These are phyloP conservation scores for Cotoneaster glaucophyllus DNA, from an alignment of 306 rosid species.

Conservation along the genomic window DNA sequence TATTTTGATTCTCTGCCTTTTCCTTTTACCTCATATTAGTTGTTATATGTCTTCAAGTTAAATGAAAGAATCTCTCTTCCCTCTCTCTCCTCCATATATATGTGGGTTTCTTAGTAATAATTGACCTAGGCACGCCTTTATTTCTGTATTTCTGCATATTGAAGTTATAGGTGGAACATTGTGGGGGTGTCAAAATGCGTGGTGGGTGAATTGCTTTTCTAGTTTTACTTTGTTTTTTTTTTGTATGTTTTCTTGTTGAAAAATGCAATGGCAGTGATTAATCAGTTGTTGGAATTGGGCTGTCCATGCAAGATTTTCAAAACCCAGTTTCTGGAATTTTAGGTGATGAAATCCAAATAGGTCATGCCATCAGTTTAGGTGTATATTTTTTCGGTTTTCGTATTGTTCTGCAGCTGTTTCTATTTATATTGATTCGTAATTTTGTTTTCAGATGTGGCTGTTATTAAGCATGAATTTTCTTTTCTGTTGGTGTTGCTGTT, in stretches of 20 bases:
- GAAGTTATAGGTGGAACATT: constrained; percentile 5
- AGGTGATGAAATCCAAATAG: neutral
- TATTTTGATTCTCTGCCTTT: constrained; percentile 21
- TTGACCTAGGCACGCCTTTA: neutral
- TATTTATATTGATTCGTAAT: neutral
- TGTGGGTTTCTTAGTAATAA: neutral
- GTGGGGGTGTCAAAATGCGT: constrained; percentile 17
- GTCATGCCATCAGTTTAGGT: neutral
- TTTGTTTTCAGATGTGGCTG: neutral
- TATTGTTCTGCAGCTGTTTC: neutral
- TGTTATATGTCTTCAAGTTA: constrained; percentile 13
- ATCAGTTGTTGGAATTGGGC: neutral
- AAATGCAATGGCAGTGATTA: neutral
- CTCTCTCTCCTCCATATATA: neutral
- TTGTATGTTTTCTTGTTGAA: neutral
- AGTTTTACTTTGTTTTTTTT: neutral
- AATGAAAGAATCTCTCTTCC: constrained; percentile 22
- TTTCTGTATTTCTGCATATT: neutral
- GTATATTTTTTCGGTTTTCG: neutral
- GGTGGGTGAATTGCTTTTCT: constrained; percentile 15
- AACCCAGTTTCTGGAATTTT: neutral
- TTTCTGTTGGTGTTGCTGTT: neutral
- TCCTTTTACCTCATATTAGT: constrained; percentile 10
- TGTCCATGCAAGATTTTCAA: constrained; percentile 1
- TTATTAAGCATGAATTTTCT: neutral